These are phyloP conservation scores for Podochytrium sp. DNA, from an alignment of 192 early-diverging fungal species.

Conservation along the genomic window DNA sequence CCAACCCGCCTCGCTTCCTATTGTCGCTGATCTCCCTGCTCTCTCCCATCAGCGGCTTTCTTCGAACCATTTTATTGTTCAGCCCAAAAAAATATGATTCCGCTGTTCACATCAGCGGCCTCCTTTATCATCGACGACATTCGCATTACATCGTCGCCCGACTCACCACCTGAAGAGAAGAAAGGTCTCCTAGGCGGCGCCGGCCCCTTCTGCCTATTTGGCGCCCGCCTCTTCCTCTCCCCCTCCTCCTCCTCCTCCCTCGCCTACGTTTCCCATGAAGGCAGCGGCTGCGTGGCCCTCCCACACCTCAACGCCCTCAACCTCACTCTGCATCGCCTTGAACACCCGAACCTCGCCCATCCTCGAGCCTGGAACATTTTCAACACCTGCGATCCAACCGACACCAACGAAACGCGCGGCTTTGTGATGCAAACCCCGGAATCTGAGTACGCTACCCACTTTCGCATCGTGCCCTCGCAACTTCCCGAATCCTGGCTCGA, in stretches of 20 bases:
- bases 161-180: not conserved
- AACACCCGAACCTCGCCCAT: not conserved
- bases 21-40: too few species aligned
- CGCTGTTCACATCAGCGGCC: conserved; percentile 9
- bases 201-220: conserved; percentile 17
- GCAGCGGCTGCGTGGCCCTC: conserved; percentile 6
- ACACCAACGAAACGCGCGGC: not conserved
- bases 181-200: conserved; percentile 19
- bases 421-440: conserved; percentile 20
- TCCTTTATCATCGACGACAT: conserved; percentile 37
- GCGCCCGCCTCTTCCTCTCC: conserved; percentile 10
- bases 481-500: not conserved
- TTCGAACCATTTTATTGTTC: too few species aligned
- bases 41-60: too few species aligned
- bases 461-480: conserved; percentile 25
- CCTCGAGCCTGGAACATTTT: conserved; percentile 31
- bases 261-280: conserved; percentile 14
- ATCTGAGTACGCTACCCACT: conserved; percentile 22
- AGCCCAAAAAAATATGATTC: too few species aligned
- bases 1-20: too few species aligned
- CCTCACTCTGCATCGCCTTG: not conserved
- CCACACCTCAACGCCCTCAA: not conserved
- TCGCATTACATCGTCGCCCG: not conserved
- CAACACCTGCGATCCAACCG: not conserved
- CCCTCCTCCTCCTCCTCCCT: not conserved